Base-by-base conservation (phyloP, 352 stramenopile genomes). In the Pythium grandisporangium region DNA sequence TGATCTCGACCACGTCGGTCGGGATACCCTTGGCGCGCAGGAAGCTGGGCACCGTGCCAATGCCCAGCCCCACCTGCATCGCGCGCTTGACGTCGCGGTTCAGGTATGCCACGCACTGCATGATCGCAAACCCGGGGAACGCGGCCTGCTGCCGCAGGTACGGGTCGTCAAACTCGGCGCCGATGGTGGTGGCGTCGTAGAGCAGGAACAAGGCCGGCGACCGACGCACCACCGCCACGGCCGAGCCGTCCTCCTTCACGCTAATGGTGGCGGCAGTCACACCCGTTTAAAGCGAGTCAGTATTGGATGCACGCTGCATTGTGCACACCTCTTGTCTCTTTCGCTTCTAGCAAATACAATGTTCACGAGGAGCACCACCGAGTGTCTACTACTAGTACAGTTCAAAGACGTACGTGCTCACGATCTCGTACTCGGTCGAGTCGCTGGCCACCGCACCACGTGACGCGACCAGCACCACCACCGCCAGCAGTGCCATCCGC, bases 1-100 rank as follows among this genome's bases (percentile, higher is more conserved):
- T 89, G 55, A 89, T 84, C 55, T 89, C 76, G 24, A 86, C 66
- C 14, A 84, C 76, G 54, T 89, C 75, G 6, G 76, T 89, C 2
- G 69, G 66, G 37, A 89, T 78, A 11, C 56, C 62, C 30, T 70
- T 55, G 8, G 65, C 43, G 6, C 76, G 70, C 35, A 86, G 52
- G 37, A 89, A 89, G 22, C 37, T 81, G 2, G 76, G 76, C 1
- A 89, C 72, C 0, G 70, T 70, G 32, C 76, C 76, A 43, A 89
- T 84, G 25, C 76, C 76, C 20, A 89, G 52, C 11, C 76, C 76
- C 25, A 89, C 71, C 50, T 89, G 76, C 30, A 77, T 21, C 1
- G 72, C 76, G 3, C 55, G 45, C 3, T 46, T 43, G 23, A 79
- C 59, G 37, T 62, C 68, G 12, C 51, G 51, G 22, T 65, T 38